Conservation (phyloP, 805 yeast species). For the Wickerhamiella bombiphila region DNA sequence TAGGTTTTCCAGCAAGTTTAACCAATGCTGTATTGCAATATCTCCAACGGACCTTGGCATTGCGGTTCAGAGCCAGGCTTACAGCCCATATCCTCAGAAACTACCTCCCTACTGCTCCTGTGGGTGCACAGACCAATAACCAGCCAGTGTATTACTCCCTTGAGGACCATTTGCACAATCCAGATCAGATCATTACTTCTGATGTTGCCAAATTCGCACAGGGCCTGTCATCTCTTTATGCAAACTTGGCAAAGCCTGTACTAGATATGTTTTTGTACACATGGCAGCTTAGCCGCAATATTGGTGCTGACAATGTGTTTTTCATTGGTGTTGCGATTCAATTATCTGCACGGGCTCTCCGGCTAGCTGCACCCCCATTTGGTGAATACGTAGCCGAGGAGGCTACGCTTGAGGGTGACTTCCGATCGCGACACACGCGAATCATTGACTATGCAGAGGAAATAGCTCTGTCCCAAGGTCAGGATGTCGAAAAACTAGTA, state of each 20-base stretch:
- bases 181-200: constrained; percentile 71
- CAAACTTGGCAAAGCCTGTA: constrained; percentile 71
- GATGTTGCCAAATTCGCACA: constrained; percentile 62
- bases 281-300: constrained; percentile 42
- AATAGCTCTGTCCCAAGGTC: constrained; percentile 73
- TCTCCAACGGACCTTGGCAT: constrained; percentile 26
- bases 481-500: constrained; percentile 58
- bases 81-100: constrained; percentile 50
- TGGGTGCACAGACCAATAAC: constrained; percentile 25
- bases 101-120: constrained; percentile 47
- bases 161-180: constrained; percentile 48
- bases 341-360: constrained; percentile 56
- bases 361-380: constrained; percentile 78
- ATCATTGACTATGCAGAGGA: constrained; percentile 70
- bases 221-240: constrained; percentile 59
- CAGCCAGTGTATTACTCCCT: constrained; percentile 62
- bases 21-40: constrained; percentile 50
- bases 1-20: constrained; percentile 76
- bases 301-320: constrained; percentile 54
- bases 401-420: constrained; percentile 71
- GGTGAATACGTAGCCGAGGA: constrained; percentile 63
- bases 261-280: constrained; percentile 71
- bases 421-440: constrained; percentile 70
- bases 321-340: constrained; percentile 70
- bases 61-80: constrained; percentile 43